A percentile compares a stretch with the other conserved stretches of the same genome.
Evolutionary conservation across 768 basidiomycete genomes (phyloP).

Genomic region (Exsudoporus frostii): DNA sequence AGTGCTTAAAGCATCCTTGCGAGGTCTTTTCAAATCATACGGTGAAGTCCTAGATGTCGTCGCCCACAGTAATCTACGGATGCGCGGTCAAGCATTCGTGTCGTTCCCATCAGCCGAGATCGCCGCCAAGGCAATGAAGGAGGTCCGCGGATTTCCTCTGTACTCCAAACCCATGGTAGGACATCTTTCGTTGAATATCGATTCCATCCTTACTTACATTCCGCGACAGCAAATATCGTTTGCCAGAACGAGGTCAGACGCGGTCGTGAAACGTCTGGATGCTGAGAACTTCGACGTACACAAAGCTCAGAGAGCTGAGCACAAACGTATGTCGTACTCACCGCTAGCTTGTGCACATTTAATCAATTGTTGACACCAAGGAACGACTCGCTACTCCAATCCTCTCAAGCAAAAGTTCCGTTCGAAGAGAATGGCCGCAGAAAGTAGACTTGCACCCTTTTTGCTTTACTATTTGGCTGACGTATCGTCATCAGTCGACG

Average conservation of each 20-base stretch:
- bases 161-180: constrained; percentile 96
- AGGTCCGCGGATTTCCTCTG: constrained; percentile 90
- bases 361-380: constrained; percentile 37
- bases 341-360: not conserved
- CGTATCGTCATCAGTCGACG: constrained; percentile 53
- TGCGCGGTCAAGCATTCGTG: constrained; percentile 98
- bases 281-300: constrained; percentile 68
- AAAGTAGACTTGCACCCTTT: constrained; percentile 46
- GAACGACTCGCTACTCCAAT: constrained; percentile 80
- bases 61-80: constrained; percentile 90
- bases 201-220: not conserved
- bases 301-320: constrained; percentile 67
- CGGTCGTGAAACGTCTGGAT: constrained; percentile 77
- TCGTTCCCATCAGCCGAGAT: constrained; percentile 81
- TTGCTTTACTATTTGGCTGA: not conserved
- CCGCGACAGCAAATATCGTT: constrained; percentile 88
- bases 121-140: constrained; percentile 86
- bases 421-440: constrained; percentile 76
- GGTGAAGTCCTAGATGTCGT: constrained; percentile 94
- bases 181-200: not conserved
- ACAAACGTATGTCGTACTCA: constrained; percentile 68
- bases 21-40: constrained; percentile 89
- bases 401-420: constrained; percentile 85
- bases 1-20: constrained; percentile 88
- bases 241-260: constrained; percentile 84